Evolutionary conservation across 176 grass and related monocot species (phyloP).

Genomic region (Eragrostis curvula): DNA sequence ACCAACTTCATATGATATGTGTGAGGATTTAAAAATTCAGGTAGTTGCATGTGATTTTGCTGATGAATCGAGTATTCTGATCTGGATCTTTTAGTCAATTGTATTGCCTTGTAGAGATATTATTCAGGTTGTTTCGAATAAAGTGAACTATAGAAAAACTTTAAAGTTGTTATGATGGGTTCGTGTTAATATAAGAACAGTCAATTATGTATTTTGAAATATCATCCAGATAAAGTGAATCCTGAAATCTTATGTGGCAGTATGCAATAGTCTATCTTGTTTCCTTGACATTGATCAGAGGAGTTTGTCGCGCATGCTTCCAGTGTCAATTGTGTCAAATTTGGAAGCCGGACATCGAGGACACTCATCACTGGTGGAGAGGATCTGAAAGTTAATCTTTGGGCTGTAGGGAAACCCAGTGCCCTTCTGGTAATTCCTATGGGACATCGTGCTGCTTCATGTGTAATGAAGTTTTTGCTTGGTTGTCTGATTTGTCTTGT

Average conservation of each 20-base stretch:
- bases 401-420: conserved; percentile 83
- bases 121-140: neutral
- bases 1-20: neutral
- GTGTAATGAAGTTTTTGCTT: conserved; percentile 9
- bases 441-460: conserved; percentile 5
- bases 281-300: conserved; percentile 72
- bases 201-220: neutral
- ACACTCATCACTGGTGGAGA: conserved; percentile 85
- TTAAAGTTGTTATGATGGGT: neutral
- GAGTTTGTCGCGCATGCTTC: conserved; percentile 89
- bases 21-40: no score
- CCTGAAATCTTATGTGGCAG: conserved; percentile 9
- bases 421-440: conserved; percentile 66
- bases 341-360: conserved; percentile 76
- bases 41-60: no score
- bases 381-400: conserved; percentile 92
- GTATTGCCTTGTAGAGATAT: no score
- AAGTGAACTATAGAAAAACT: neutral
- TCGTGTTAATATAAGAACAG: neutral
- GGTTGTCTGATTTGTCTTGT: conserved; percentile 23
- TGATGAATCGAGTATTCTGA: neutral
- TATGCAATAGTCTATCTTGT: conserved; percentile 30
- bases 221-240: neutral
- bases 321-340: conserved; percentile 86
- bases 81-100: neutral